Evolutionary conservation across 371 early-diverging fungal genomes (phyloP).

Genomic region (Lichtheimia ornata): DNA sequence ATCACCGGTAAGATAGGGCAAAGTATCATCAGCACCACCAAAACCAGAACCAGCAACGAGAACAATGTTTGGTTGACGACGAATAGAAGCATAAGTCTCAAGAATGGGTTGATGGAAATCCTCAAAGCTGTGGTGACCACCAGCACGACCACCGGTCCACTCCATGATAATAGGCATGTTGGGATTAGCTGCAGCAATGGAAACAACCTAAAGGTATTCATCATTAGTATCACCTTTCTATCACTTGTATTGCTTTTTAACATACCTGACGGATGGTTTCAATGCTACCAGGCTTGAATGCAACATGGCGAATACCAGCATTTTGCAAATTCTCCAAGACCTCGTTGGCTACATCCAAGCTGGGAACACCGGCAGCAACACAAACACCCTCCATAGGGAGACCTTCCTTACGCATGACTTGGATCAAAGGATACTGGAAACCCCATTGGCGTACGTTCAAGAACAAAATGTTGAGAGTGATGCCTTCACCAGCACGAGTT

Average conservation of each 20-base stretch:
- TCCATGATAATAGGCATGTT: conserved; percentile 91
- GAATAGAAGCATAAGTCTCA: conserved; percentile 90
- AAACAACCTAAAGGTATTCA: conserved; percentile 62
- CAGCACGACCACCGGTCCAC: conserved; percentile 98
- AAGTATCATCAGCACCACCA: conserved; percentile 88
- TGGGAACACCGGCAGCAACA: conserved; percentile 94
- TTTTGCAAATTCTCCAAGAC: conserved; percentile 74
- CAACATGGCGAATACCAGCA: conserved; percentile 87
- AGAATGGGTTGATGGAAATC: conserved; percentile 94
- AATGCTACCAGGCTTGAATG: conserved; percentile 92
- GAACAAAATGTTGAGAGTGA: conserved; percentile 91
- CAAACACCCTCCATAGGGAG: conserved; percentile 91
- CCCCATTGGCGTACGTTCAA: conserved; percentile 95
- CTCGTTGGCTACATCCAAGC: conserved; percentile 88
- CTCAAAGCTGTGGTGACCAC: conserved; percentile 97
- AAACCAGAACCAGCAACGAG: conserved; percentile 93
- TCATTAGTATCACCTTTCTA: conserved; percentile 2
- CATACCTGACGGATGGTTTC: conserved; percentile 78
- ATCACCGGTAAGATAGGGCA: conserved; percentile 95
- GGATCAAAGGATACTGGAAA: conserved; percentile 91
- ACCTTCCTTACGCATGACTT: conserved; percentile 89
- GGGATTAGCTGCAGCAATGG: conserved; percentile 89
- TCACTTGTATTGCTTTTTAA: not conserved
- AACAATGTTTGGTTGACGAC: conserved; percentile 84
- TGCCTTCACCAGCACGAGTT: conserved; percentile 85